Evolutionary conservation across 1,284 basidiomycete species (phyloP).

Genomic region (Lentinula novae-zelandiae): DNA sequence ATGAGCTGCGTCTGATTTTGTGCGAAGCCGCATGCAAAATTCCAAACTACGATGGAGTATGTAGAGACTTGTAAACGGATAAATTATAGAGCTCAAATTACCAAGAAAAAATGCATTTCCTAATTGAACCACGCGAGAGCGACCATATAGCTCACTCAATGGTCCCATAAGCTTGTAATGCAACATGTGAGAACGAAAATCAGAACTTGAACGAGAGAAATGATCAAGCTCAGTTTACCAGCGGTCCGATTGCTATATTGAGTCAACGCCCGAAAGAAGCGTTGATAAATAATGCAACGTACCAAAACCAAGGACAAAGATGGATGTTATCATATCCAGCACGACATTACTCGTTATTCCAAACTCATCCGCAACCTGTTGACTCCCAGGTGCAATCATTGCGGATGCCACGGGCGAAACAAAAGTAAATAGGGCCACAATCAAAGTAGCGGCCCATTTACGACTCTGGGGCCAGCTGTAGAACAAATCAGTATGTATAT

Average conservation of each 20-base stretch:
- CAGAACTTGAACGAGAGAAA: neutral
- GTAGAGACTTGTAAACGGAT: neutral
- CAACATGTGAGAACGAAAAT: neutral
- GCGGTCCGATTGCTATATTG: slow-evolving; percentile 34
- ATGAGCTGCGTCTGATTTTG: slow-evolving; percentile 34
- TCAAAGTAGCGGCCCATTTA: slow-evolving; percentile 16
- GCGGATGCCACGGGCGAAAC: slow-evolving; percentile 13
- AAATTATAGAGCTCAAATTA: neutral
- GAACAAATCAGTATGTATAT: neutral
- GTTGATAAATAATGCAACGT: neutral
- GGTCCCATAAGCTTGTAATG: slow-evolving; percentile 33
- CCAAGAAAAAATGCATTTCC: slow-evolving; percentile 39
- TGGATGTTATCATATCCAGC: slow-evolving; percentile 13
- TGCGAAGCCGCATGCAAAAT: slow-evolving; percentile 42
- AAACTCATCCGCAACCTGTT: slow-evolving; percentile 12
- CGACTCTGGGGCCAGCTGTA: slow-evolving; percentile 12
- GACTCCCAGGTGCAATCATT: slow-evolving; percentile 14
- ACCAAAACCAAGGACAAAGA: slow-evolving; percentile 16
- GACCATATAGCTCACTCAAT: slow-evolving; percentile 42
- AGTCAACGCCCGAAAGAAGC: neutral
- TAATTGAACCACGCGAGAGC: slow-evolving; percentile 31
- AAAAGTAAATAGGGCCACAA: slow-evolving; percentile 14
- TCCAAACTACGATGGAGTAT: slow-evolving; percentile 28
- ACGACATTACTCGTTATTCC: slow-evolving; percentile 8
- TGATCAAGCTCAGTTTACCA: slow-evolving; percentile 16